Evolutionary conservation across 1,139 yeast species (phyloP), one percentile per base, ranked within the genome.

Genomic region (Protomyces inundatus): DNA sequence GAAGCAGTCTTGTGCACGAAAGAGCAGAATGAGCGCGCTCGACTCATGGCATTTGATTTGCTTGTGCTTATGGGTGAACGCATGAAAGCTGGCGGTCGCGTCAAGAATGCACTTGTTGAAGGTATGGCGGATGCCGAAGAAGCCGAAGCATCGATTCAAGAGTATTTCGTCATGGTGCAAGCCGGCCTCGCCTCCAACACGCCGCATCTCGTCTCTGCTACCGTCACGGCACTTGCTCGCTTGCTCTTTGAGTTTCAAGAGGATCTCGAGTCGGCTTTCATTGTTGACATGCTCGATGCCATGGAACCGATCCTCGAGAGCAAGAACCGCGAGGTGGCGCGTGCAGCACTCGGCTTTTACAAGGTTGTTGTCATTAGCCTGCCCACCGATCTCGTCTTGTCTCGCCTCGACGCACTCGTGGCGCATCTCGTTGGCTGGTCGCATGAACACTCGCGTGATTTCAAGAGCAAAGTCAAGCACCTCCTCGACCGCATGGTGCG

Each of bases 181-280:
- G 98, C 97, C 55, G 99, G 98, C 77, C 81, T 95, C 69, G 97
- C 95, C 45, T 97, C 97, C 64, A 86, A 87, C 70, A 83, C 95
- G 51, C 93, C 95, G 39, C 96, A 91, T 75, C 91, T 91, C 97
- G 88, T 93, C 56, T 88, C 97, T 71, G 97, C 98, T 16, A 87
- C 98, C 14, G 85, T 95, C 69, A 90, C 97, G 6, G 96, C 97
- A 0, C 80, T 93, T 64, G 86, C 96, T 52, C 86, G 97, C 72
- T 79, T 91, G 62, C 81, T 93, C 54, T 93, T 85, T 74, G 98
- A 93, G 75, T 95, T 90, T 78, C 77, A 79, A 23, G 64, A 55
- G 37, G 32, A 35, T 16, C 16, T 51, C 23, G 48, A 55, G 72
- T 76, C 87, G 69, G 81, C 84, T 23, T 70, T 81, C 65, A 82